A percentile compares a stretch with the other conserved stretches of the same genome.
Evolutionary conservation across 768 basidiomycete species (phyloP).

Genomic region (Russula brevipes): DNA sequence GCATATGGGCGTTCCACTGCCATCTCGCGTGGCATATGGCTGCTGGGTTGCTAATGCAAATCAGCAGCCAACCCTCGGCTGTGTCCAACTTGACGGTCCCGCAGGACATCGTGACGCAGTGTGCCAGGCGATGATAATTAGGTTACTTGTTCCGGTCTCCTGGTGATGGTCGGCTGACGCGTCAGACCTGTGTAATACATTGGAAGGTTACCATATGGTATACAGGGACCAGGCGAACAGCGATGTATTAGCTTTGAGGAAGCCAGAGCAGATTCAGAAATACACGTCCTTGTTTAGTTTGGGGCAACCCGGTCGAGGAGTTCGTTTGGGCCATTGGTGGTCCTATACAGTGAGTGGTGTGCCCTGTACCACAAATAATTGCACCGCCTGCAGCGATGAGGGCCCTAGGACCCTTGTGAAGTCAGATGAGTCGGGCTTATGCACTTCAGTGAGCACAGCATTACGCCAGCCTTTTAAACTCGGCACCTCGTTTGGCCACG

Average conservation of each 20-base stretch:
- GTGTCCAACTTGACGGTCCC: constrained; percentile 14
- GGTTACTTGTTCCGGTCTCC: background rate
- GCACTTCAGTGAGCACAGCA: too few species aligned
- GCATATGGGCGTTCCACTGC: constrained; percentile 24
- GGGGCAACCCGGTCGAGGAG: background rate
- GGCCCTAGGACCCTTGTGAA: too few species aligned
- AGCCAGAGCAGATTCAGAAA: background rate
- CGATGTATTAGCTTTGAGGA: background rate
- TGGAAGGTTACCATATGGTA: background rate
- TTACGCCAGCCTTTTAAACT: too few species aligned
- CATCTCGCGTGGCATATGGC: constrained; percentile 23
- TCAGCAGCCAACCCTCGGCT: constrained; percentile 5
- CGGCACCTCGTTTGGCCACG: too few species aligned
- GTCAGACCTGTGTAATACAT: background rate
- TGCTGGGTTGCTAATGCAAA: constrained; percentile 18
- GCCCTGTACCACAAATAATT: too few species aligned
- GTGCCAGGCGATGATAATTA: background rate
- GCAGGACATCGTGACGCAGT: constrained; percentile 15
- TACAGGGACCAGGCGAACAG: too few species aligned
- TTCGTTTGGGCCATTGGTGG: too few species aligned
- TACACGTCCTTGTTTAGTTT: background rate
- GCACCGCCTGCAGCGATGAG: too few species aligned
- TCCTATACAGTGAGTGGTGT: too few species aligned
- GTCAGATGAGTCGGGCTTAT: too few species aligned
- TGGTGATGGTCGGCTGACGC: background rate